Base-by-base conservation (phyloP, 2,329 filamentous ascomycete genomes). In the Talaromyces islandicus region DNA sequence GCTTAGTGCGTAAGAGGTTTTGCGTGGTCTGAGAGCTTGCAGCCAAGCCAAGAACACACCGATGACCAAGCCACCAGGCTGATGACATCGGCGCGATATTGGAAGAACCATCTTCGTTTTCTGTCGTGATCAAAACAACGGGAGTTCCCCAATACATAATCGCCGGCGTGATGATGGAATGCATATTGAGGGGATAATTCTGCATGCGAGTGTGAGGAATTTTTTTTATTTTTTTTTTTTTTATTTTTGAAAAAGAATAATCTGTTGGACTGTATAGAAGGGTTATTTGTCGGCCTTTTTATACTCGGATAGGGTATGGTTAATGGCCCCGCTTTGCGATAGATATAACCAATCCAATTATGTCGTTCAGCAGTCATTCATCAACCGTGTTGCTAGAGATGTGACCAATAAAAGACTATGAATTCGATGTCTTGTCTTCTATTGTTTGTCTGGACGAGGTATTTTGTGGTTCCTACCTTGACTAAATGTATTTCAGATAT, bases 1-100 rank as follows among this genome's bases (percentile, higher is more conserved):
- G 69, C 17, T 70, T 71, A 7, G 73, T 77, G 19, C 76, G 74
- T 7, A 75, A 62, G 12, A 80, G 67, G 62, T 80, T 79, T 10
- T 68, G 56, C 0, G 76, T 71, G 0, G 78, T 79, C 59, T 78
- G 71, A 50, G 70, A 71, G 17, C 60, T 63, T 9, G 71, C 66
- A 6, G 41, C 68, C 2, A 80, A 68, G 1, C 78, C 78, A 5
- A 80, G 71, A 65, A 80, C 67, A 66, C 77, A 80, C 12, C 72
- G 72, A 61, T 76, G 67, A 5, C 73, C 73, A 11, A 80, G 71
- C 77, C 77, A 81, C 67, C 71, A 80, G 21, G 73, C 76, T 6
- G 77, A 79, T 17, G 78, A 80, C 60, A 79, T 78, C 9, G 78
- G 73, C 7, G 67, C 69, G 53, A 80, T 73, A 62, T 80, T 80